These are phyloP conservation scores for Trichoderma harzianum DNA, from an alignment of 2,329 filamentous ascomycete genomes.

Conservation along the genomic window DNA sequence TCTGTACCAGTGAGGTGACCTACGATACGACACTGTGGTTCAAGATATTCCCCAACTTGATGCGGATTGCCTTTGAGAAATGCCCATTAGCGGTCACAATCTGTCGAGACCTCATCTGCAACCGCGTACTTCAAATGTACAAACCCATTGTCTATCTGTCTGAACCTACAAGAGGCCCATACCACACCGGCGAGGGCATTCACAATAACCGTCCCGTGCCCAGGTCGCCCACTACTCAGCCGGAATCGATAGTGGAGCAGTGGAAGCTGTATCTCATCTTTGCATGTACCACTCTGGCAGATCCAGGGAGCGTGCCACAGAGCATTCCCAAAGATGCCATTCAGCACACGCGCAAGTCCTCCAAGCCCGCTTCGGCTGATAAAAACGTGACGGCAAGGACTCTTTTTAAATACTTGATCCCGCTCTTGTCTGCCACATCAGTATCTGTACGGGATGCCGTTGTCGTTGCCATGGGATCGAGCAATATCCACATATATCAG, in stretches of 20 bases:
- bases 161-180: constrained; percentile 64
- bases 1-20: constrained; percentile 91
- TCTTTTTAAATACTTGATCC: constrained; percentile 88
- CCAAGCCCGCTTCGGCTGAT: constrained; percentile 63
- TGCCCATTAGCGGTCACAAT: constrained; percentile 90
- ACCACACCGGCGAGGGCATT: constrained; percentile 56
- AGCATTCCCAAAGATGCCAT: constrained; percentile 45
- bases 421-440: constrained; percentile 76
- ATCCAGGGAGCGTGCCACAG: constrained; percentile 59
- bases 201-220: constrained; percentile 44
- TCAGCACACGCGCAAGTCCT: constrained; percentile 79
- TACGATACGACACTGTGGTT: constrained; percentile 97
- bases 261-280: constrained; percentile 98
- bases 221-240: constrained; percentile 66
- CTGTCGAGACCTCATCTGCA: constrained; percentile 87
- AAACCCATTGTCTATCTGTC: constrained; percentile 75
- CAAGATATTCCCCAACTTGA: constrained; percentile 94
- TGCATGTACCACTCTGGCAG: constrained; percentile 90
- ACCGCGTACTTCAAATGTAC: constrained; percentile 90
- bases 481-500: constrained; percentile 90
- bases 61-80: constrained; percentile 83
- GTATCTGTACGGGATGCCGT: constrained; percentile 83
- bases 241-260: constrained; percentile 88
- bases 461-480: constrained; percentile 86
- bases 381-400: constrained; percentile 85